Evolutionary conservation across 441 rosid species (phyloP), one percentile per base, ranked within the genome.

Genomic region (Corymbia calophylla): DNA sequence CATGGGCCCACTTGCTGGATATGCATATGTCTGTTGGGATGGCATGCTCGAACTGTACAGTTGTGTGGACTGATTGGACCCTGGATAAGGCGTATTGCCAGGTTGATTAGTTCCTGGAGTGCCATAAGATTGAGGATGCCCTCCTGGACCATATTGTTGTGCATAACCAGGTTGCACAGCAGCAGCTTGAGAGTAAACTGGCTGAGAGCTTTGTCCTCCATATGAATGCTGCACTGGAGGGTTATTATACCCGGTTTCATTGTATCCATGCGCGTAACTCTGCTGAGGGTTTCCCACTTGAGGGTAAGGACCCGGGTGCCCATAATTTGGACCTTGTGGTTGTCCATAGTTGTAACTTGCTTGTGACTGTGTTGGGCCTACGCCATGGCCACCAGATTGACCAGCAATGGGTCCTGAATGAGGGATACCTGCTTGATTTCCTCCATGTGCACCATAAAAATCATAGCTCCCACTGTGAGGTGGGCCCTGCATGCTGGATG

Each of bases 401-500:
- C 95, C 96, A 32, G 93, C 90, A 55, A 88, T 68, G 48, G 94
- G 91, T 73, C 92, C 51, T 32, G 94, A 88, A 60, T 88, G 88
- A 9, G 93, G 93, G 17, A 89, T 90, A 88, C 93, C 91, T 18
- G 70, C 93, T 54, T 92, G 92, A 86, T 93, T 92, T 58, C 96
- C 92, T 90, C 97, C 97, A 89, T 93, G 97, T 31, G 95, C 93
- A 29, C 96, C 93, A 68, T 97, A 98, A 93, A 95, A 98, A 93
- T 95, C 97, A 89, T 96, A 97, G 86, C 95, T 94, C 54, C 96
- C 96, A 66, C 95, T 90, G 53, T 94, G 92, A 87, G 91, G 93
- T 31, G 89, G 90, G 27, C 95, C 95, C 35, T 92, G 96, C 93
- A 95, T 91, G 88, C 90, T 90, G 35, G 93, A 94, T 70, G 97